phyloP scores from a whole-genome alignment of 371 early-diverging fungal species.

The Actinomortierella ambigua region DNA sequence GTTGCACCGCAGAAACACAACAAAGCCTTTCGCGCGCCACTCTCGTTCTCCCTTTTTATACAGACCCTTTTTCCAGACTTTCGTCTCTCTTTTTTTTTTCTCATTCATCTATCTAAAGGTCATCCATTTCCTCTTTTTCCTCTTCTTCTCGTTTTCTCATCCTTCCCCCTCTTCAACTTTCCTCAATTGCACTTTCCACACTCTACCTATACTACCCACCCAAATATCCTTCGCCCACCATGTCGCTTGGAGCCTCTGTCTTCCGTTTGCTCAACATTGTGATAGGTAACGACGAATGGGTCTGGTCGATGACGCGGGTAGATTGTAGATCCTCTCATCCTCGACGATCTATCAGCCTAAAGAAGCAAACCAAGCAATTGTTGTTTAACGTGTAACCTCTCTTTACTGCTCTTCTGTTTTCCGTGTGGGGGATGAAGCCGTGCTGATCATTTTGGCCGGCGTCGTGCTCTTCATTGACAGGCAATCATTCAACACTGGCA shows the following conservation, averaged over 20 bases:
- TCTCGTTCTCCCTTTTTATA: background rate
- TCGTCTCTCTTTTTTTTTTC: background rate
- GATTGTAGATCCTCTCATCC: too few species aligned
- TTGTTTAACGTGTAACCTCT: too few species aligned
- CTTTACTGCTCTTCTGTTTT: too few species aligned
- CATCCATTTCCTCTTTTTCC: background rate
- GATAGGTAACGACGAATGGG: slow-evolving; percentile 13
- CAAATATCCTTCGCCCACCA: slow-evolving; percentile 8
- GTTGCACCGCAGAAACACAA: background rate
- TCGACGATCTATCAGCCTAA: too few species aligned
- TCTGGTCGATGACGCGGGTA: too few species aligned
- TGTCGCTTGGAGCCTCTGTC: slow-evolving; percentile 40
- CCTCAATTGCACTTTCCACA: background rate
- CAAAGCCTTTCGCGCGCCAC: background rate
- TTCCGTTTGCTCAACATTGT: slow-evolving; percentile 37
- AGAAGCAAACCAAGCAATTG: too few species aligned
- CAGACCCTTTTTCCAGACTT: background rate
- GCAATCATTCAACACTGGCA: slow-evolving; percentile 34
- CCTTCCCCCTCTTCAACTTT: background rate
- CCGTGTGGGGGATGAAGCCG: slow-evolving; percentile 2
- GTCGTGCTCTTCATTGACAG: slow-evolving; percentile 27
- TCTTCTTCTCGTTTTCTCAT: background rate
- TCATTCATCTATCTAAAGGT: too few species aligned
- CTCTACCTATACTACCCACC: background rate
- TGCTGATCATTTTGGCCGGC: slow-evolving; percentile 33